phyloP scores from a whole-genome alignment of 768 basidiomycete species.

The Sistotremastrum niveocremeum region DNA sequence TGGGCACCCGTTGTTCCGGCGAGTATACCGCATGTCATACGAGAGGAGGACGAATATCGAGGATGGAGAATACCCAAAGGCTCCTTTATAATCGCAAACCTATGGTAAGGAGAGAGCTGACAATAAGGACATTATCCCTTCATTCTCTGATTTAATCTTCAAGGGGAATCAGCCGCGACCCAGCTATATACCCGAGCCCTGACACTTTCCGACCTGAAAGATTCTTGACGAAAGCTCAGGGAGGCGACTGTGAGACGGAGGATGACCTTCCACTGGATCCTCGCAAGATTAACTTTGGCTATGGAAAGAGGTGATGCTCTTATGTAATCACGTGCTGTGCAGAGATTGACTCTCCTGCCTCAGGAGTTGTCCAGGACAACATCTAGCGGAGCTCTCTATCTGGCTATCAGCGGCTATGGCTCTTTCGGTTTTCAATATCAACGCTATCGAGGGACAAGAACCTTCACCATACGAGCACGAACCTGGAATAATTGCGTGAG shows the following conservation, averaged over 20 bases:
- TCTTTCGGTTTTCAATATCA: conserved; percentile 34
- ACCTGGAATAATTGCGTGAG: conserved; percentile 33
- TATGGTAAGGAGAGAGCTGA: conserved; percentile 23
- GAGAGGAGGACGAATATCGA: conserved; percentile 10
- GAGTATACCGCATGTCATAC: too few relatives aligned
- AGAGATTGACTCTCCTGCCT: too few relatives aligned
- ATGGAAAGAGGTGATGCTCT: conserved; percentile 18
- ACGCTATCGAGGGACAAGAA: conserved; percentile 21
- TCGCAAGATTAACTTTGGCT: conserved; percentile 30
- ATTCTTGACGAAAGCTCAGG: conserved; percentile 18
- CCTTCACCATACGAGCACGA: conserved; percentile 32
- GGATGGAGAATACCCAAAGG: conserved; percentile 39
- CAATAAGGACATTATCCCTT: too few relatives aligned
- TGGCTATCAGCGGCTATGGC: conserved; percentile 31
- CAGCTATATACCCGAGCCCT: conserved; percentile 33
- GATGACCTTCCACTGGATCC: conserved; percentile 26
- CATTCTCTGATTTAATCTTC: neutral
- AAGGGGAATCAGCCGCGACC: conserved; percentile 43
- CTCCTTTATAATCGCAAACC: conserved; percentile 30
- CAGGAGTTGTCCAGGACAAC: conserved; percentile 25
- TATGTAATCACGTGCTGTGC: too few relatives aligned
- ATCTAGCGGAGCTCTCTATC: conserved; percentile 38
- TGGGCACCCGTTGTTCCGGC: too few relatives aligned
- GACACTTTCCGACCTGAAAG: conserved; percentile 36
- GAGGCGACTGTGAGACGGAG: neutral